phyloP scores from a whole-genome alignment of 1,139 yeast species.

The Hyphopichia wangnamkhiaoensis region DNA sequence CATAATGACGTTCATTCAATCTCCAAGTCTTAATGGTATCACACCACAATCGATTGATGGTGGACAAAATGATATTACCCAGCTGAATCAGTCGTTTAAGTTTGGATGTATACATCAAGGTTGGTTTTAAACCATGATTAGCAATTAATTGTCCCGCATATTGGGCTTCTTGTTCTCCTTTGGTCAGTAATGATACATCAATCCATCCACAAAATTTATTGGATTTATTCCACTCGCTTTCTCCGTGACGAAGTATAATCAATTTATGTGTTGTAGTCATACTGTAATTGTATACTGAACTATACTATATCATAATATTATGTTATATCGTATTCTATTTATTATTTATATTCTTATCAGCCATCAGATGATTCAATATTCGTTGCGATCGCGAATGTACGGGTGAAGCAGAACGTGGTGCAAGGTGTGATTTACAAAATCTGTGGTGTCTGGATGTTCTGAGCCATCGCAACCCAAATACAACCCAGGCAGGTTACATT shows the following conservation, averaged over 20 bases:
- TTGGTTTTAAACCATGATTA: conserved; percentile 43
- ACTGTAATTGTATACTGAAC: background rate
- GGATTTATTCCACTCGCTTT: conserved; percentile 69
- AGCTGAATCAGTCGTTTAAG: conserved; percentile 68
- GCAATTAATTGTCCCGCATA: conserved; percentile 57
- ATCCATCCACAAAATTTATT: conserved; percentile 83
- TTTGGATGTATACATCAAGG: conserved; percentile 63
- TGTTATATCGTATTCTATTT: background rate
- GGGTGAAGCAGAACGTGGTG: too few relatives aligned
- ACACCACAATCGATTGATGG: conserved; percentile 44
- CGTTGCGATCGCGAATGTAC: too few relatives aligned
- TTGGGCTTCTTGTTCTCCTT: conserved; percentile 64
- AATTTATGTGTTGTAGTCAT: conserved; percentile 31
- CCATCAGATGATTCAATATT: too few relatives aligned
- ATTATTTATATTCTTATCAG: too few relatives aligned
- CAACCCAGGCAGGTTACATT: too few relatives aligned
- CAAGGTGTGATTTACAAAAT: too few relatives aligned
- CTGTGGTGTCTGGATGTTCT: too few relatives aligned
- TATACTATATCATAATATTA: background rate
- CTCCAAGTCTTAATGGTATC: conserved; percentile 65
- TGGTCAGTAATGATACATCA: conserved; percentile 63
- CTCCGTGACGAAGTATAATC: conserved; percentile 71
- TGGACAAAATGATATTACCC: conserved; percentile 57
- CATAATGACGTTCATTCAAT: conserved; percentile 78
- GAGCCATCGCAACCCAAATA: too few relatives aligned